These are phyloP conservation scores for Paratinospora sagittata DNA, from an alignment of 164 flowering plant genomes.

Conservation along the genomic window DNA sequence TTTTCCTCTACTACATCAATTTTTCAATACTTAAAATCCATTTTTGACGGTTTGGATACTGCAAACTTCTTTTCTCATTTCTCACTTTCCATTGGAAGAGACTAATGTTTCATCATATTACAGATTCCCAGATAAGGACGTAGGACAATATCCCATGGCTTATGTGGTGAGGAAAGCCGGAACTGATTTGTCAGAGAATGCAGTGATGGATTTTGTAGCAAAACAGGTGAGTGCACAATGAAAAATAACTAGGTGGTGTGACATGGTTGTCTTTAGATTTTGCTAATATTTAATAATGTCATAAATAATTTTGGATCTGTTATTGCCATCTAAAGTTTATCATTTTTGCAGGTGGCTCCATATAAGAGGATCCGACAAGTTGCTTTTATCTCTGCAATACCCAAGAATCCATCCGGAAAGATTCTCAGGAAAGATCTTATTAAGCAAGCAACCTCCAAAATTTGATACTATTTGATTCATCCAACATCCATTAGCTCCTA, in stretches of 20 bases:
- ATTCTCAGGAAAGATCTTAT: constrained; percentile 91
- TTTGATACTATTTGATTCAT: constrained; percentile 21
- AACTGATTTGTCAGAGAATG: constrained; percentile 38
- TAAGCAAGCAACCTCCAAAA: constrained; percentile 66
- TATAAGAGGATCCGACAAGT: constrained; percentile 82
- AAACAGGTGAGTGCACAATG: constrained; percentile 43
- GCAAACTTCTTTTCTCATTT: not conserved
- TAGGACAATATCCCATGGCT: constrained; percentile 93
- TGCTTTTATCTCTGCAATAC: constrained; percentile 58
- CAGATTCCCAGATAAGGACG: constrained; percentile 84
- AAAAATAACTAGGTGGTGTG: not conserved
- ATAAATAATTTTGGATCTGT: not conserved
- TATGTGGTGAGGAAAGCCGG: constrained; percentile 70
- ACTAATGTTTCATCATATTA: constrained; percentile 1
- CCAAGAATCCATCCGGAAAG: constrained; percentile 92
- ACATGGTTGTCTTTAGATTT: not conserved
- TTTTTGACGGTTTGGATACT: not conserved
- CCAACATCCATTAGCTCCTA: not conserved
- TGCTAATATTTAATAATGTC: not conserved
- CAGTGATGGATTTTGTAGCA: constrained; percentile 65
- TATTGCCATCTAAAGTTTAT: not conserved
- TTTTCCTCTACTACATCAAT: not conserved
- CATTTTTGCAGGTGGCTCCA: constrained; percentile 63
- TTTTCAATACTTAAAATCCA: not conserved
- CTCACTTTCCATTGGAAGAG: not conserved